Evolutionary conservation across 2,329 filamentous ascomycete genomes (phyloP).

Genomic region (Furcasterigmium furcatum): DNA sequence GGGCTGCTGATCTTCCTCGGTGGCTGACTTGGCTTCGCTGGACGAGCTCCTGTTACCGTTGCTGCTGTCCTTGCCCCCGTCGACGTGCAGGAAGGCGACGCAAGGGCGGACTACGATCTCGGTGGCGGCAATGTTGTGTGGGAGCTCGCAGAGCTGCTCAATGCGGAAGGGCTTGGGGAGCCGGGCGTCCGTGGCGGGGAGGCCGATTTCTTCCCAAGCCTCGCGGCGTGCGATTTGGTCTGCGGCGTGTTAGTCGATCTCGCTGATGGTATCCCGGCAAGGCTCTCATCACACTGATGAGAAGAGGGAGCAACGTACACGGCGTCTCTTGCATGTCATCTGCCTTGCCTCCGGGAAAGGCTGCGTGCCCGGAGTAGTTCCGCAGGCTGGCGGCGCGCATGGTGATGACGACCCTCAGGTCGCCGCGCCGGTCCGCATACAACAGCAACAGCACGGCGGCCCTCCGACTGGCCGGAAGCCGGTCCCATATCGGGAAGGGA

Average conservation of each 20-base stretch:
- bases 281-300: not conserved
- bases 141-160: constrained; percentile 84
- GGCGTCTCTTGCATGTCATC: constrained; percentile 56
- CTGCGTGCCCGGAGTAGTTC: constrained; percentile 80
- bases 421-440: constrained; percentile 78
- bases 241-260: constrained; percentile 19
- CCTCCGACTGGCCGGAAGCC: constrained; percentile 60
- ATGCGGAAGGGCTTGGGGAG: constrained; percentile 77
- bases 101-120: constrained; percentile 73
- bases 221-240: constrained; percentile 86
- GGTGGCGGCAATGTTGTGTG: constrained; percentile 70
- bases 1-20: constrained; percentile 15
- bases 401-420: constrained; percentile 69
- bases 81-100: constrained; percentile 72
- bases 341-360: constrained; percentile 77
- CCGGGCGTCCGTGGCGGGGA: constrained; percentile 66
- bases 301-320: constrained; percentile 38
- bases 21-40: constrained; percentile 8
- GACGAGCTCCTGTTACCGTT: constrained; percentile 2
- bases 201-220: constrained; percentile 89
- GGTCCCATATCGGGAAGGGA: constrained; percentile 59
- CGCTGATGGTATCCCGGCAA: not conserved
- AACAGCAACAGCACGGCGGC: constrained; percentile 87
- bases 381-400: constrained; percentile 63
- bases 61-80: constrained; percentile 31